Base-by-base conservation (phyloP, 1,139 yeast species). In the Eremothecium cymbalariae region DNA sequence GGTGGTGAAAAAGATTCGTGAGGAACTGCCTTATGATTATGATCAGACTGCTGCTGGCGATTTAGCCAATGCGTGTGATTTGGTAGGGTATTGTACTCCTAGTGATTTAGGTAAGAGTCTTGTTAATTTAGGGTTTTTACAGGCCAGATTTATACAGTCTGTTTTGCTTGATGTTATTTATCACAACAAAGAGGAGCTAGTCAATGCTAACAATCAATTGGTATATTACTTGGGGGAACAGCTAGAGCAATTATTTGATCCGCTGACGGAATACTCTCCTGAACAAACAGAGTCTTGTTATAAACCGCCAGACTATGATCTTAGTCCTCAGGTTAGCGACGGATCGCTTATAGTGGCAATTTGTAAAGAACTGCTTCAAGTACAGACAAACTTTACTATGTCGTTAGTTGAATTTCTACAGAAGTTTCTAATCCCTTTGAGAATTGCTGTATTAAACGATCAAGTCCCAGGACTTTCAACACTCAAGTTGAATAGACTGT, bases 201-300 rank as follows among this genome's bases (percentile, higher is more conserved):
- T 77, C n/a, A 83, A 78, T 32, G 63, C 68, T 19, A 86, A 85
- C 54, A 85, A 88, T 50, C 73, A 67, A 40, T 57, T 88, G 19
- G 95, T 86, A 0, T 77, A 69, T 41, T 55, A 79, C 27, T 59
- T 88, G 17, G 97, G 97, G 0, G 78, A 77, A 31, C 96, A 88
- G 56, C 63, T 85, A 32, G 95, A 86, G 45, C 93, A 82, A 47
- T 60, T 88, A 25, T 88, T 88, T 58, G 94, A 88, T 51, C 95
- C 96, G 0, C 60, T 86, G 34, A 69, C 84, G 6, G 96, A 88
- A 55, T 88, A 88, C 55, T 82, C 94, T 0, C 97, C 97, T 0
- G 95, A 88, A 55, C 75, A 77, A 23, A 72, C 94, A 33, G 86
- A 81, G 42, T 67, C 71, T 36, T 64, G 71, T 1, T 88, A 88